phyloP scores from a whole-genome alignment of 805 yeast species.

The Zygoascus ofunaensis region DNA sequence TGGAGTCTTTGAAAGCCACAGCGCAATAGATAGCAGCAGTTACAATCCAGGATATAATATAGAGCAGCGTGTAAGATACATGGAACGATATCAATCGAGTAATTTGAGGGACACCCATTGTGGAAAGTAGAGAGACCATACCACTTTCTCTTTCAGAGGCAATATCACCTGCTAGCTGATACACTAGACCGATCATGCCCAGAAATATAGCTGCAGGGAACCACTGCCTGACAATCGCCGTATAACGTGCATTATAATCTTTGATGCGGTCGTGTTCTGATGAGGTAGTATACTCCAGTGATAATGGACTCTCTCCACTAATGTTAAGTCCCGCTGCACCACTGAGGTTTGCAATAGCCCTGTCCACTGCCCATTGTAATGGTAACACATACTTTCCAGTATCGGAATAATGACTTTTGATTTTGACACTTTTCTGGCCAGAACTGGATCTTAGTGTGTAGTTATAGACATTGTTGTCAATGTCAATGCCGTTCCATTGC shows the following conservation, averaged over 20 bases:
- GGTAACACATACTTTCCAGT: conserved; percentile 27
- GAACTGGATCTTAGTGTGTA: conserved; percentile 30
- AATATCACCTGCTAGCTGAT: conserved; percentile 28
- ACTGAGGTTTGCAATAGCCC: conserved; percentile 23
- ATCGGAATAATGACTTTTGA: conserved; percentile 21
- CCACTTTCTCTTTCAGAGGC: conserved; percentile 29
- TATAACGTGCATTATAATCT: conserved; percentile 21
- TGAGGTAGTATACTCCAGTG: conserved; percentile 26
- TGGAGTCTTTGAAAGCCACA: conserved; percentile 22
- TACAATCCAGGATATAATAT: conserved; percentile 28
- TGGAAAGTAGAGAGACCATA: conserved; percentile 22
- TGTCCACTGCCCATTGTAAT: conserved; percentile 29
- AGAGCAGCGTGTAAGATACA: conserved; percentile 24
- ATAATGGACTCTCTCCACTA: conserved; percentile 17
- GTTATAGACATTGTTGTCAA: conserved; percentile 21
- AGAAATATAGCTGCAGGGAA: conserved; percentile 30
- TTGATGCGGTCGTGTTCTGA: conserved; percentile 21
- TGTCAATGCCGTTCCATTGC: conserved; percentile 27
- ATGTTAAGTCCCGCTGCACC: no score
- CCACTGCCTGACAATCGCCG: conserved; percentile 22
- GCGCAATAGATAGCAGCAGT: conserved; percentile 21
- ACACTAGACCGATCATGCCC: conserved; percentile 30
- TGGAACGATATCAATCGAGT: conserved; percentile 24
- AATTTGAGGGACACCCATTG: conserved; percentile 26
- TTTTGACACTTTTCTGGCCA: conserved; percentile 23